These are phyloP conservation scores for Trichophyton verrucosum DNA, from an alignment of 2,329 filamentous ascomycete species.

Conservation along the genomic window DNA sequence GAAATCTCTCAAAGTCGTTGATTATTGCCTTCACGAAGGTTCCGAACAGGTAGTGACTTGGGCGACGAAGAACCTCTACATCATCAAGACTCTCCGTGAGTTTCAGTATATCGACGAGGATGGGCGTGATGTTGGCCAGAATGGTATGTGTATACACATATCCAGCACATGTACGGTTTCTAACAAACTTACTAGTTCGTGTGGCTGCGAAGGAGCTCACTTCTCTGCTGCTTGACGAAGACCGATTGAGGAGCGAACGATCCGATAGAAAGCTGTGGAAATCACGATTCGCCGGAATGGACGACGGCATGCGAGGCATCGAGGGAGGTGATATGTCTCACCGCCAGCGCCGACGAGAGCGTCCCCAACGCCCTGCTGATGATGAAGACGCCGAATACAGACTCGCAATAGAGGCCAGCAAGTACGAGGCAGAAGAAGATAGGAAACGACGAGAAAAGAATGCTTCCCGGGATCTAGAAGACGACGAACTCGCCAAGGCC, in stretches of 20 bases:
- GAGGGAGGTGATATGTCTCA: slow-evolving; percentile 31
- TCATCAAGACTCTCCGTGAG: slow-evolving; percentile 95
- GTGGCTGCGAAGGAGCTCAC: slow-evolving; percentile 94
- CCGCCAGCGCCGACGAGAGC: slow-evolving; percentile 35
- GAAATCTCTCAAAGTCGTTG: slow-evolving; percentile 92
- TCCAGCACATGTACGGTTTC: not conserved
- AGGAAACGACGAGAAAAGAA: slow-evolving; percentile 50
- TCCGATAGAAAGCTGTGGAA: slow-evolving; percentile 93
- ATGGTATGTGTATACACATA: slow-evolving; percentile 50
- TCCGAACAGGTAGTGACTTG: slow-evolving; percentile 94
- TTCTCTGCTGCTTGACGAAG: slow-evolving; percentile 81
- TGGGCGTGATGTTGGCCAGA: slow-evolving; percentile 86
- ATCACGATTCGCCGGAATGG: slow-evolving; percentile 83
- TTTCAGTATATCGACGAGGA: slow-evolving; percentile 97
- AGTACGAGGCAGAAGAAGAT: slow-evolving; percentile 88
- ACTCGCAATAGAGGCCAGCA: slow-evolving; percentile 87
- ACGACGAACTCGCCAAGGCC: slow-evolving; percentile 84
- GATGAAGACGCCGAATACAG: slow-evolving; percentile 86
- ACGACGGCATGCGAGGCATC: slow-evolving; percentile 50
- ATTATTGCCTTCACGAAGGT: slow-evolving; percentile 95
- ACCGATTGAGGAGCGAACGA: slow-evolving; percentile 77
- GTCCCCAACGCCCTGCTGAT: slow-evolving; percentile 45
- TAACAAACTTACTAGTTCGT: slow-evolving; percentile 51
- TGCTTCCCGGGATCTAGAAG: slow-evolving; percentile 47
- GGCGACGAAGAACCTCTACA: slow-evolving; percentile 95